A percentile compares a stretch with the other conserved stretches of the same genome.
These are phyloP conservation scores for Astrephomene gubernaculifera DNA, from an alignment of 139 green algal species.

Conservation along the genomic window DNA sequence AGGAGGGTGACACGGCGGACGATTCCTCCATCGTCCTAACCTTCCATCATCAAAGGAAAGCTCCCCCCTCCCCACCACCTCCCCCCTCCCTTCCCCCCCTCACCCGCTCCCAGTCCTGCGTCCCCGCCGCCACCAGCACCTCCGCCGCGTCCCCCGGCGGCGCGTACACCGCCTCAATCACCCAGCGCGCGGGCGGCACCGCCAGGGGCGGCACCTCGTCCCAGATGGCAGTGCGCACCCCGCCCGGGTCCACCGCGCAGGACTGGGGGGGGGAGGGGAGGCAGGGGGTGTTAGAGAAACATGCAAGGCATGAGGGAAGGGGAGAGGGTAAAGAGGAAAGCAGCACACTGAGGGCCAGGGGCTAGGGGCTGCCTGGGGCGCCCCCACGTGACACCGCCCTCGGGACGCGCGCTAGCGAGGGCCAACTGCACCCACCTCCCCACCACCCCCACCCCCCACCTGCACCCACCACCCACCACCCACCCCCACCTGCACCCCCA, in stretches of 20 bases:
- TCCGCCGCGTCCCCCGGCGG: conserved; percentile 61
- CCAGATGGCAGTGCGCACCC: conserved; percentile 68
- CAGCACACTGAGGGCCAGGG: no score
- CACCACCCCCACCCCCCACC: no score
- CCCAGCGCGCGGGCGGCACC: conserved; percentile 35
- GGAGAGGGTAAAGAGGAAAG: no score
- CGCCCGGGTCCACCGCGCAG: conserved; percentile 63
- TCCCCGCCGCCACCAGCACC: conserved; percentile 75
- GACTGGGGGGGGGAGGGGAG: conserved; percentile 4
- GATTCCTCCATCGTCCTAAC: no score
- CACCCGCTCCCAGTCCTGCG: conserved; percentile 52
- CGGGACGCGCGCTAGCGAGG: no score
- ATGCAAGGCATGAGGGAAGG: background rate
- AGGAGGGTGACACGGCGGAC: no score
- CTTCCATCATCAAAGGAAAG: no score
- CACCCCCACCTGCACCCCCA: no score
- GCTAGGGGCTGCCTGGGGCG: no score
- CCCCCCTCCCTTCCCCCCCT: background rate
- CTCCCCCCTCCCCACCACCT: background rate
- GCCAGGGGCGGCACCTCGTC: conserved; percentile 40
- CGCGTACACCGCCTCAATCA: conserved; percentile 67
- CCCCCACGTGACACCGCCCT: no score
- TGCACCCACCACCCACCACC: no score
- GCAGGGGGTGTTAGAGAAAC: background rate
- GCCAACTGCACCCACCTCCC: no score